These are phyloP conservation scores for Candida golubevii DNA, from an alignment of 805 yeast species.

Conservation along the genomic window DNA sequence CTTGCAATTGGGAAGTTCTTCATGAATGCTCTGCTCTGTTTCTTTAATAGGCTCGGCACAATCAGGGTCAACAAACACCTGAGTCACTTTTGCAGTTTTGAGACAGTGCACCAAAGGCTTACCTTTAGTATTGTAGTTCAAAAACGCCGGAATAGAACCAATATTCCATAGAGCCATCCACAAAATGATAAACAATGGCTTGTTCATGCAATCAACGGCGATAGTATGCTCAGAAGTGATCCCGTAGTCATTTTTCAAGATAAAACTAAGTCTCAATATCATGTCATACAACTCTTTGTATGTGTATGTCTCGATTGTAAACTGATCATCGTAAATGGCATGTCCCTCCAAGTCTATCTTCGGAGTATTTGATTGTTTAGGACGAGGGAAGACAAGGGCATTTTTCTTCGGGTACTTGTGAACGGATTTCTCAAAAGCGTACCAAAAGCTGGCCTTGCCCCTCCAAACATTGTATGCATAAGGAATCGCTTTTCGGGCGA, in stretches of 20 bases:
- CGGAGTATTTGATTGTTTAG: constrained; percentile 25
- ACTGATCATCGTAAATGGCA: constrained; percentile 50
- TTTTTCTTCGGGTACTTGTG: constrained; percentile 42
- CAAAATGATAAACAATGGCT: constrained; percentile 71
- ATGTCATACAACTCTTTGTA: constrained; percentile 65
- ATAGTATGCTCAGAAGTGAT: constrained; percentile 64
- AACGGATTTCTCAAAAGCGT: constrained; percentile 58
- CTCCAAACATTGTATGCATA: constrained; percentile 35
- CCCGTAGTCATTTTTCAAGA: constrained; percentile 59
- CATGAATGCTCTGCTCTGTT: constrained; percentile 40
- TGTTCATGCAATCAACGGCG: constrained; percentile 75
- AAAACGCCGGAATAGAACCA: constrained; percentile 84
- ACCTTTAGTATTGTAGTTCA: constrained; percentile 75
- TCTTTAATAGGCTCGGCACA: constrained; percentile 50
- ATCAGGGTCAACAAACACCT: constrained; percentile 72
- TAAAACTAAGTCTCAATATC: constrained; percentile 60
- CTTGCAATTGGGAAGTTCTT: constrained; percentile 33
- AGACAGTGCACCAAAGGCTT: constrained; percentile 77
- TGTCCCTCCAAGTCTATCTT: constrained; percentile 26
- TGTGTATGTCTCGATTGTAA: constrained; percentile 58
- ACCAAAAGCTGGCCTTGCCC: constrained; percentile 62
- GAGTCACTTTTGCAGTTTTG: constrained; percentile 56
- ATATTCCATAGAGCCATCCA: constrained; percentile 90
- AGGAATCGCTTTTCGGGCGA: constrained; percentile 44
- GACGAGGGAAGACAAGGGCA: constrained; percentile 65